These are phyloP conservation scores for Acmispon strigosus DNA, from an alignment of 306 rosid species.

Conservation along the genomic window DNA sequence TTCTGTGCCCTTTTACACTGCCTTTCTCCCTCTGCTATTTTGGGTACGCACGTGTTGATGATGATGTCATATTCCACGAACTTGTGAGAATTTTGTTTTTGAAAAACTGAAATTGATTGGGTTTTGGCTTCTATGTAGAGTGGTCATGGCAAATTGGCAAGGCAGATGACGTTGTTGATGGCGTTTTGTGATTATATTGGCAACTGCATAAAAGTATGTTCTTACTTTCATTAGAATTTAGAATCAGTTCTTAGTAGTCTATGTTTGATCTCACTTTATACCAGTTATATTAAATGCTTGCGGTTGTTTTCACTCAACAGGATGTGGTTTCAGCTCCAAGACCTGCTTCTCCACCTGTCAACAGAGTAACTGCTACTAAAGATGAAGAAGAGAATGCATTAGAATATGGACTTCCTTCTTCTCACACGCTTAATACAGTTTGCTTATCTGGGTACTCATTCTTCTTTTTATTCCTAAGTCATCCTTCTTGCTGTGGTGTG, in stretches of 20 bases:
- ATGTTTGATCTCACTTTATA: background rate
- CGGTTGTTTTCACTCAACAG: conserved; percentile 30
- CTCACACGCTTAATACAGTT: conserved; percentile 92
- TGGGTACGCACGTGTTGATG: conserved; percentile 48
- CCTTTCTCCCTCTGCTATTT: conserved; percentile 85
- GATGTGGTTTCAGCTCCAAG: conserved; percentile 94
- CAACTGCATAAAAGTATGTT: conserved; percentile 67
- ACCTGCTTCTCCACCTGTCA: conserved; percentile 84
- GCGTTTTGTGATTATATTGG: conserved; percentile 91
- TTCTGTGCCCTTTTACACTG: conserved; percentile 92
- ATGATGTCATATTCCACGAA: background rate
- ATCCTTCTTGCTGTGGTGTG: background rate
- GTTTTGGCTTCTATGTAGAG: conserved; percentile 46
- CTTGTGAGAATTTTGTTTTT: background rate
- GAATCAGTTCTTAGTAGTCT: background rate
- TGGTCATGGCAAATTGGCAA: conserved; percentile 94
- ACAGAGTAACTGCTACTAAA: conserved; percentile 81
- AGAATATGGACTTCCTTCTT: conserved; percentile 97
- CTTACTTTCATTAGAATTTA: background rate
- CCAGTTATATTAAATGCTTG: background rate
- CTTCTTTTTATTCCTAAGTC: background rate
- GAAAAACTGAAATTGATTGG: background rate
- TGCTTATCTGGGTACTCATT: conserved; percentile 81
- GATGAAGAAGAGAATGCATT: conserved; percentile 91
- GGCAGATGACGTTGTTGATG: conserved; percentile 94